phyloP scores from a whole-genome alignment of 768 basidiomycete genomes.

The Kwoniella sp. region DNA sequence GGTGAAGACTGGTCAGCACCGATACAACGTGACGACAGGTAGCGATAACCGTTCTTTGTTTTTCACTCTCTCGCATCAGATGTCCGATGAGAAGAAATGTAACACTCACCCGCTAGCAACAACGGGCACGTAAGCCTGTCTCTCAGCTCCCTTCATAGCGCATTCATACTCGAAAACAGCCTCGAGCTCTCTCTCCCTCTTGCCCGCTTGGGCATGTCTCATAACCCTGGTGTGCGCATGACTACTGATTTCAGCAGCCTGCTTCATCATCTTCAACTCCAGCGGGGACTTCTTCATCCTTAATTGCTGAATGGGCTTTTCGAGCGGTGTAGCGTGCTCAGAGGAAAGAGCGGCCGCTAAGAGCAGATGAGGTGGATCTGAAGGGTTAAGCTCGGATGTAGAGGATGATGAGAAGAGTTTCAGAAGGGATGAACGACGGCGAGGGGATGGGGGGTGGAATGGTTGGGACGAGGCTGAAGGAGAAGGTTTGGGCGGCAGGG shows the following conservation, averaged over 20 bases:
- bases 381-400: conserved; percentile 8
- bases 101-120: conserved; percentile 79
- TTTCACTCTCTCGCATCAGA: too few species aligned
- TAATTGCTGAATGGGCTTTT: conserved; percentile 69
- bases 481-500: conserved; percentile 55
- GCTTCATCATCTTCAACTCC: conserved; percentile 77
- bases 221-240: conserved; percentile 87
- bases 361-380: conserved; percentile 51
- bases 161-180: conserved; percentile 92
- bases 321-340: conserved; percentile 62
- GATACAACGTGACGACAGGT: too few species aligned
- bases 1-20: too few species aligned
- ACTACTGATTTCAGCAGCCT: conserved; percentile 83
- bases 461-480: conserved; percentile 46
- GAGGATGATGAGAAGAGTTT: conserved; percentile 56
- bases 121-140: conserved; percentile 96
- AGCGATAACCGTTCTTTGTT: too few species aligned
- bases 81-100: background rate
- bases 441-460: conserved; percentile 56
- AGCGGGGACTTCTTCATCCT: conserved; percentile 75
- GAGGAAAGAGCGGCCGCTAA: conserved; percentile 58
- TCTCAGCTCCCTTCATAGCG: conserved; percentile 72
- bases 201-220: conserved; percentile 62
- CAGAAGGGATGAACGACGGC: conserved; percentile 63
- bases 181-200: conserved; percentile 65